Conservation (phyloP, 2,329 filamentous ascomycete genomes). For the Colletotrichum abscissum region DNA sequence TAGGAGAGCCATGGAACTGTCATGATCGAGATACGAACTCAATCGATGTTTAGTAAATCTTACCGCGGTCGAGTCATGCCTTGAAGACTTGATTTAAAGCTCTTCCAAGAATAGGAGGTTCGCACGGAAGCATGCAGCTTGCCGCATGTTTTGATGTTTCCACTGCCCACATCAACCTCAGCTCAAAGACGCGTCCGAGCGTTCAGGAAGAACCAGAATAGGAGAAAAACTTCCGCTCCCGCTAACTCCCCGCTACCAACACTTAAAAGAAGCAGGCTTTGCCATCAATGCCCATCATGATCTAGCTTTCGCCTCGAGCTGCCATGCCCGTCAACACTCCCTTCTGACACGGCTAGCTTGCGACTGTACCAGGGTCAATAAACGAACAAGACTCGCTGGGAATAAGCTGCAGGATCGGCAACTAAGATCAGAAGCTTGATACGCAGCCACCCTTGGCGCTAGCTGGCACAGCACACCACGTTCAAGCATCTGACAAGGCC, state of each 20-base stretch:
- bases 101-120: slow-evolving; percentile 8
- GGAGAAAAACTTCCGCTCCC: not conserved
- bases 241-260: not conserved
- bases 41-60: not conserved
- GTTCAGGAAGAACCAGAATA: not conserved
- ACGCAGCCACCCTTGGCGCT: slow-evolving; percentile 14
- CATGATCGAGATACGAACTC: not conserved
- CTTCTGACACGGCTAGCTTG: not conserved
- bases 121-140: not conserved
- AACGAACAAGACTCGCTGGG: not conserved
- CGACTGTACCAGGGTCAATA: not conserved
- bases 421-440: slow-evolving; percentile 26
- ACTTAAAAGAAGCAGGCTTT: not conserved
- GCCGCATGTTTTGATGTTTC: not conserved
- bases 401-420: slow-evolving; percentile 19
- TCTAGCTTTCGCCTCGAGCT: not conserved
- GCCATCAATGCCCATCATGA: not conserved
- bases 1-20: not conserved
- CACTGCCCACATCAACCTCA: slow-evolving; percentile 12
- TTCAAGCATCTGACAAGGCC: not conserved
- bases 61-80: slow-evolving; percentile 12
- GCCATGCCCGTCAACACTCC: not conserved
- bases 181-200: slow-evolving; percentile 23
- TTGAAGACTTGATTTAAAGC: not conserved
- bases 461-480: slow-evolving; percentile 2